These are phyloP conservation scores for Kandelia obovata DNA, from an alignment of 345 rosid species.

Conservation along the genomic window DNA sequence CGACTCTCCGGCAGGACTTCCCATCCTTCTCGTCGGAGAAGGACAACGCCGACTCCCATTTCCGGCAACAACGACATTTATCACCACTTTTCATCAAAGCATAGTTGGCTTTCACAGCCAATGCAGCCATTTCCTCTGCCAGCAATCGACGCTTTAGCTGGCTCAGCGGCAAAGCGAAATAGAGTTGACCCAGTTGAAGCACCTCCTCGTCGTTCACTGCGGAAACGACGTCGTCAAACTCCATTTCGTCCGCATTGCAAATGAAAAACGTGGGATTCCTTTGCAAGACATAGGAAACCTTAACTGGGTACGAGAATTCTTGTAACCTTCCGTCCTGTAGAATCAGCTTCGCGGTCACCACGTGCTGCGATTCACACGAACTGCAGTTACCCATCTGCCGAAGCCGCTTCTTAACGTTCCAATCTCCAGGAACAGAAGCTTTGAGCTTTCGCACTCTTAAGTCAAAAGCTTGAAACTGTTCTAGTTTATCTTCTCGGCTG, in stretches of 20 bases:
- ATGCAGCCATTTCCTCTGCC: constrained; percentile 92
- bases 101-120: constrained; percentile 92
- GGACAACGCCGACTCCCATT: constrained; percentile 26
- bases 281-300: constrained; percentile 63
- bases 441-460: background rate
- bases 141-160: constrained; percentile 60
- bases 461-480: background rate
- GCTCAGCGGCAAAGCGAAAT: constrained; percentile 72
- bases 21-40: constrained; percentile 21
- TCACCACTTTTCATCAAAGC: constrained; percentile 57
- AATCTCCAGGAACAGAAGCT: too few species aligned
- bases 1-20: constrained; percentile 17
- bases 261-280: constrained; percentile 57
- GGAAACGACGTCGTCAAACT: constrained; percentile 66
- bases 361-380: constrained; percentile 65
- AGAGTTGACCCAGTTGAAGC: constrained; percentile 82
- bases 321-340: constrained; percentile 71
- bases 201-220: constrained; percentile 65
- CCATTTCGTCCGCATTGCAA: constrained; percentile 96
- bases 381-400: constrained; percentile 80
- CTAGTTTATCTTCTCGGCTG: background rate
- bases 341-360: constrained; percentile 75
- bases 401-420: background rate
- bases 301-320: constrained; percentile 72
- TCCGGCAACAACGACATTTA: constrained; percentile 44